Conservation (phyloP, 345 rosid species). For the Balakata baccata region DNA sequence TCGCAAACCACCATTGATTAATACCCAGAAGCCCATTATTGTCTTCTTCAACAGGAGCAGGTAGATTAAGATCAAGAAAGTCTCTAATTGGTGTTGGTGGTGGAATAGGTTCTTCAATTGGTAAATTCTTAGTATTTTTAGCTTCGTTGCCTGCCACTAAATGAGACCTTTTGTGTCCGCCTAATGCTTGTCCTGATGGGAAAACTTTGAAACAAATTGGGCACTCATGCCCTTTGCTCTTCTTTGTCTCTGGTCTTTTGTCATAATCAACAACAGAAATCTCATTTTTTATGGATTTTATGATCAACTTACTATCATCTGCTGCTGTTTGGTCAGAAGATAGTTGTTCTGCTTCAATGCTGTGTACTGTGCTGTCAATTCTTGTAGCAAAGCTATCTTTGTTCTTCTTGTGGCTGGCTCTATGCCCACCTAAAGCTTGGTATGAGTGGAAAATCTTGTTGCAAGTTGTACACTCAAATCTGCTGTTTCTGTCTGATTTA, state of each 20-base stretch:
- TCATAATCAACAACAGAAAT: slow-evolving; percentile 17
- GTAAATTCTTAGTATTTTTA: slow-evolving; percentile 15
- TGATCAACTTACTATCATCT: slow-evolving; percentile 14
- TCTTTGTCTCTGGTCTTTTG: slow-evolving; percentile 24
- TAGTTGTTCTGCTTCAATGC: slow-evolving; percentile 27
- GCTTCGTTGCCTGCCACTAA: slow-evolving; percentile 21
- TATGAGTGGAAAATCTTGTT: slow-evolving; percentile 61
- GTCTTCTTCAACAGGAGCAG: slow-evolving; percentile 53
- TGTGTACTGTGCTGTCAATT: slow-evolving; percentile 34
- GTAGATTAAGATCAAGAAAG: slow-evolving; percentile 53
- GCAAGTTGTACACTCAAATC: slow-evolving; percentile 67
- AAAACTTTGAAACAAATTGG: slow-evolving; percentile 64
- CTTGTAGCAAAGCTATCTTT: slow-evolving; percentile 36
- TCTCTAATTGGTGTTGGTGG: slow-evolving; percentile 35
- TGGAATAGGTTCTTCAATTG: slow-evolving; percentile 20
- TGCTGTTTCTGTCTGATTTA: slow-evolving; percentile 30
- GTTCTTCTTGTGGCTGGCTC: slow-evolving; percentile 63
- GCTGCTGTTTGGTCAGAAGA: slow-evolving; percentile 22
- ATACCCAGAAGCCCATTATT: slow-evolving; percentile 36
- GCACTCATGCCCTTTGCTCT: slow-evolving; percentile 49
- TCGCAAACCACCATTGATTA: slow-evolving; percentile 53
- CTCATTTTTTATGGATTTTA: slow-evolving; percentile 18
- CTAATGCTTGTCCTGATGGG: slow-evolving; percentile 77
- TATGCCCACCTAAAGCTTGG: slow-evolving; percentile 91
- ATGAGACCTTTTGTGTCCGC: slow-evolving; percentile 84